Conservation (phyloP, 805 yeast genomes). For the Candida broadrunensis region DNA sequence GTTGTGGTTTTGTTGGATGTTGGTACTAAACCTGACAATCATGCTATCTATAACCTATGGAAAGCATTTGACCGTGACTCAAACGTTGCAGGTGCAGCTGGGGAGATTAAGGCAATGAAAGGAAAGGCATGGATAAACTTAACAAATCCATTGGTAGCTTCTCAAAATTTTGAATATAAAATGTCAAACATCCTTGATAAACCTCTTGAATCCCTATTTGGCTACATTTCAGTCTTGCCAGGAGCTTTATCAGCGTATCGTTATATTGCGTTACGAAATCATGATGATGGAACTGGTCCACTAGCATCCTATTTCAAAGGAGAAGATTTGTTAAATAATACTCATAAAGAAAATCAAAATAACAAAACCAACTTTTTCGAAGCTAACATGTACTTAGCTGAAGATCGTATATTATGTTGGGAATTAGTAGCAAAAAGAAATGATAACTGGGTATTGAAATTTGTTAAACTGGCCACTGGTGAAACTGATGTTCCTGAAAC, state of each 20-base stretch:
- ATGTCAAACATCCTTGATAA: conserved; percentile 96
- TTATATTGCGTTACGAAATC: conserved; percentile 79
- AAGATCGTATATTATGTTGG: conserved; percentile 95
- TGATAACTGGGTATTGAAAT: conserved; percentile 85
- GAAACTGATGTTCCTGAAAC: conserved; percentile 95
- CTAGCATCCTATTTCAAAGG: conserved; percentile 86
- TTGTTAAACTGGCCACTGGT: conserved; percentile 89
- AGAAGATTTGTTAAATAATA: conserved; percentile 48
- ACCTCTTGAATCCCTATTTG: conserved; percentile 89
- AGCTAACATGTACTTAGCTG: conserved; percentile 96
- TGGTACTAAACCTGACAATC: conserved; percentile 92
- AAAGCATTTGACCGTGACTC: conserved; percentile 95
- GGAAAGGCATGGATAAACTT: conserved; percentile 83
- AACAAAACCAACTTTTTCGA: conserved; percentile 77
- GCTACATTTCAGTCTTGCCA: conserved; percentile 89
- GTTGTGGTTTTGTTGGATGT: conserved; percentile 89
- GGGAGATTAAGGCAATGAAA: conserved; percentile 93
- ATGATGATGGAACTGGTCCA: conserved; percentile 92
- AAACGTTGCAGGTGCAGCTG: conserved; percentile 98
- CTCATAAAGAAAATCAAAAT: conserved; percentile 23
- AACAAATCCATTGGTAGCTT: conserved; percentile 88
- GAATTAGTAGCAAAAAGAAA: conserved; percentile 84
- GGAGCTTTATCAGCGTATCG: conserved; percentile 96
- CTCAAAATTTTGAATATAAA: conserved; percentile 94
- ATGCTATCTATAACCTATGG: conserved; percentile 92